Evolutionary conservation across 2,329 filamentous ascomycete species (phyloP), one percentile per base, ranked within the genome.

Genomic region (Beauveria sp.): DNA sequence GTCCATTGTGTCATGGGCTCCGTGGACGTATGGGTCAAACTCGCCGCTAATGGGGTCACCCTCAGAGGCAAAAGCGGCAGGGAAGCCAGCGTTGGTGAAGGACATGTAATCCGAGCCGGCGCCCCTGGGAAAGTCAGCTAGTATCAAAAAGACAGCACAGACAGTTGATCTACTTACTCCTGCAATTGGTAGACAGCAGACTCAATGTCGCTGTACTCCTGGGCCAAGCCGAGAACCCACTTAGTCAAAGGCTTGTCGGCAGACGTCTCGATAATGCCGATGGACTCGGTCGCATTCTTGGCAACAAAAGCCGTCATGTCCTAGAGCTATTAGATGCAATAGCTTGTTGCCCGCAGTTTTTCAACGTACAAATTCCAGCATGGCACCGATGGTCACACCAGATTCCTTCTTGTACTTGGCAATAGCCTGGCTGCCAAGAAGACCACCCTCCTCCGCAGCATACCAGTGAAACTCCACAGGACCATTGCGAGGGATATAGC

Each of bases 391-490:
- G 54, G 84, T 79, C 7, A 81, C 80, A 46, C 81, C 79, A 46
- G 82, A 76, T 67, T 84, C 81, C 70, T 84, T 82, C 71, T 91
- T 91, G 16, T 81, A 77, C 50, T 80, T 79, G 72, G 89, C 90
- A 68, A 91, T 83, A 9, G 84, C 86, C 69, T 90, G 86, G 52
- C 84, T 87, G 28, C 75, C 75, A 7, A 77, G 69, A 56, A 92
- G 79, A 12, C 89, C 89, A 18, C 86, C 88, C 70, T 91, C 89
- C 69, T 91, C 89, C 0, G 88, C 89, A n/a, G 84, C 86, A 73
- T 91, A 91, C 88, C 88, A 92, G 71, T 90, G 87, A 71, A 91
- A 91, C 72, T 91, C 88, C 58, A 91, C 74, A 0, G 86, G 72
- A 0, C 72, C 72, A 8, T 72, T 66, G 30, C 66, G 61, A 3